These are phyloP conservation scores for Bipolaris zeicola DNA, from an alignment of 2,329 filamentous ascomycete species.

Conservation along the genomic window DNA sequence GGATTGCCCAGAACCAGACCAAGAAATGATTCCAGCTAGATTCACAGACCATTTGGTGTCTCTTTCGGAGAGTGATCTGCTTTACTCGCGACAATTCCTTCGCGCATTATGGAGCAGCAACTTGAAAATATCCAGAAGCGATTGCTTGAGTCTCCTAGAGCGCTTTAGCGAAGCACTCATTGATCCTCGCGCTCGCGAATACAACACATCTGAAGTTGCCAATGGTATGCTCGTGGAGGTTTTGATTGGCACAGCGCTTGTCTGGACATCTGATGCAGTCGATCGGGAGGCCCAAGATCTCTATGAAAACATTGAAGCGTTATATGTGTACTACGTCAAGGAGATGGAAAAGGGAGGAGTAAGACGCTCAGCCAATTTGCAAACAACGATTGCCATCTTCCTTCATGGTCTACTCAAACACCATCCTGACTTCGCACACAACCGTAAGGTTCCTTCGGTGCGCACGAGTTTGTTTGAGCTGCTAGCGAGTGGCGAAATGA, in stretches of 20 bases:
- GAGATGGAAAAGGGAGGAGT: slow-evolving; percentile 69
- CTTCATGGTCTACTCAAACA: slow-evolving; percentile 71
- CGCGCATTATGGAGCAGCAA: slow-evolving; percentile 31
- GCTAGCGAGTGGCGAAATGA: slow-evolving; percentile 67
- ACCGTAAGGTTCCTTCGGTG: slow-evolving; percentile 64
- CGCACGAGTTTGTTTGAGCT: slow-evolving; percentile 77
- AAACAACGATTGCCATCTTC: slow-evolving; percentile 70
- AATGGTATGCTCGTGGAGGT: slow-evolving; percentile 45
- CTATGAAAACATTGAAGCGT: slow-evolving; percentile 69
- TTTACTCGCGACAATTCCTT: slow-evolving; percentile 40
- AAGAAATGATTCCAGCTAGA: slow-evolving; percentile 26
- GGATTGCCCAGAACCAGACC: slow-evolving; percentile 14
- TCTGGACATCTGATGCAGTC: slow-evolving; percentile 31
- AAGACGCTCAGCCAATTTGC: slow-evolving; percentile 68
- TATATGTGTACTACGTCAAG: slow-evolving; percentile 80
- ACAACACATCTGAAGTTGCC: slow-evolving; percentile 48
- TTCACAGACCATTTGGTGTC: slow-evolving; percentile 39
- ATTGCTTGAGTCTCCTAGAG: slow-evolving; percentile 39
- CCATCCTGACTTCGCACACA: slow-evolving; percentile 69
- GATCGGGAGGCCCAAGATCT: slow-evolving; percentile 50
- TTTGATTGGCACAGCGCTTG: slow-evolving; percentile 34
- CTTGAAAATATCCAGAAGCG: slow-evolving; percentile 26
- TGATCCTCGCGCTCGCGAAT: slow-evolving; percentile 43
- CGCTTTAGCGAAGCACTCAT: slow-evolving; percentile 39
- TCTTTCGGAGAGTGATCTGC: slow-evolving; percentile 36